Evolutionary conservation across 2,329 filamentous ascomycete genomes (phyloP).

Genomic region (Colletotrichum sp.): DNA sequence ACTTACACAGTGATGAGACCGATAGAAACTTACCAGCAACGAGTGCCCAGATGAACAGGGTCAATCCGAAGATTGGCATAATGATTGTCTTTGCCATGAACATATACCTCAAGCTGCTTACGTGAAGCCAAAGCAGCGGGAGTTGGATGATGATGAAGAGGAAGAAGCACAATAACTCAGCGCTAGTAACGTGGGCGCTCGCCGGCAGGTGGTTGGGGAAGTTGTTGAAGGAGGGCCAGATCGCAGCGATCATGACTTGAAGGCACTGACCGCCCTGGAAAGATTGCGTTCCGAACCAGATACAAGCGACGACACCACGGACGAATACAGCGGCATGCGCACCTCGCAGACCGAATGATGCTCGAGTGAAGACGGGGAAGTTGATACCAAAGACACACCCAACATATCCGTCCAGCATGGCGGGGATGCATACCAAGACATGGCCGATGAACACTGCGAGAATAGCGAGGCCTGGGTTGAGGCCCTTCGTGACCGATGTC

Average conservation of each 20-base stretch:
- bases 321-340: conserved; percentile 35
- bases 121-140: conserved; percentile 26
- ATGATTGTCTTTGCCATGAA: conserved; percentile 27
- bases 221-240: conserved; percentile 44
- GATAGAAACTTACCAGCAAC: background rate
- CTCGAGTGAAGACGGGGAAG: conserved; percentile 33
- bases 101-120: conserved; percentile 15
- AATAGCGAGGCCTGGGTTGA: conserved; percentile 24
- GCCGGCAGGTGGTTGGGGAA: conserved; percentile 45
- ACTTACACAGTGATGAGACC: accelerated
- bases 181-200: conserved; percentile 36
- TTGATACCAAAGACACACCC: conserved; percentile 32
- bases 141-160: conserved; percentile 31
- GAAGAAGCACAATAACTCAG: conserved; percentile 25
- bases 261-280: conserved; percentile 33
- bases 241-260: conserved; percentile 37
- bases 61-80: conserved; percentile 23
- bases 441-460: conserved; percentile 23
- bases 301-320: conserved; percentile 38
- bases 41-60: conserved; percentile 27
- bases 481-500: conserved; percentile 15
- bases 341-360: conserved; percentile 31
- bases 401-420: conserved; percentile 23
- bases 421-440: conserved; percentile 20
- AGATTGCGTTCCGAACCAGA: conserved; percentile 40